These are phyloP conservation scores for Cordyceps farinosa DNA, from an alignment of 2,329 filamentous ascomycete genomes.

Conservation along the genomic window DNA sequence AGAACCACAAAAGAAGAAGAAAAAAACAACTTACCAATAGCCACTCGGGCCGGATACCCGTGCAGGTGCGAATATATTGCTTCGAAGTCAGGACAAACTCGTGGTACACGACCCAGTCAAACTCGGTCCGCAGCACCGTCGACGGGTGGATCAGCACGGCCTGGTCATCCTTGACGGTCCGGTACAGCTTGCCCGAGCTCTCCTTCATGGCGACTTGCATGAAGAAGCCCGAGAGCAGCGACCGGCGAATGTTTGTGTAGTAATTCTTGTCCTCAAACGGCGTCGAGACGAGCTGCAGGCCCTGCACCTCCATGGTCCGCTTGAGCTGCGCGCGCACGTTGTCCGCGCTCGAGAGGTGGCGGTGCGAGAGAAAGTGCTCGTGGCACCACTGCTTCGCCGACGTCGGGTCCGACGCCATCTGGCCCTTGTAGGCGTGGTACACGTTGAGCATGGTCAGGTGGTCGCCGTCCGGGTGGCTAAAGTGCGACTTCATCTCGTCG, in stretches of 20 bases:
- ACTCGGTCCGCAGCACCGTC: conserved; percentile 81
- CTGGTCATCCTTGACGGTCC: conserved; percentile 95
- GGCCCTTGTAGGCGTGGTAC: conserved; percentile 93
- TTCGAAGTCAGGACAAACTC: conserved; percentile 98
- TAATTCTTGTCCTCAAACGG: conserved; percentile 94
- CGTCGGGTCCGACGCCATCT: conserved; percentile 51
- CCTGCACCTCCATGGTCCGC: conserved; percentile 93
- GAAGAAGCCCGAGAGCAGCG: conserved; percentile 93
- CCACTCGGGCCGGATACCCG: conserved; percentile 90
- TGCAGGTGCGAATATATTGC: conserved; percentile 96
- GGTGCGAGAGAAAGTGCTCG: conserved; percentile 89
- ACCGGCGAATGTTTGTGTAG: conserved; percentile 93
- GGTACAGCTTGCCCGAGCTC: conserved; percentile 81
- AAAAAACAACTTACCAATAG: conserved; percentile 61
- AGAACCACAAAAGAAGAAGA: not conserved
- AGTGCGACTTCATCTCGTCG: conserved; percentile 95
- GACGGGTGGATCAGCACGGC: conserved; percentile 89
- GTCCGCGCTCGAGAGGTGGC: conserved; percentile 86
- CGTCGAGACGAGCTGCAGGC: conserved; percentile 81
- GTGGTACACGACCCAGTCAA: conserved; percentile 97
- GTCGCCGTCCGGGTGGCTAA: conserved; percentile 89
- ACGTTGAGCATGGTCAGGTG: conserved; percentile 95
- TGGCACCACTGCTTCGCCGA: conserved; percentile 92
- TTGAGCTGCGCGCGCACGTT: conserved; percentile 89
- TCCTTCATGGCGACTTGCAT: conserved; percentile 99